Evolutionary conservation across 192 early-diverging fungal species (phyloP), one percentile per base, ranked within the genome.

Genomic region (Coemansia asiatica): DNA sequence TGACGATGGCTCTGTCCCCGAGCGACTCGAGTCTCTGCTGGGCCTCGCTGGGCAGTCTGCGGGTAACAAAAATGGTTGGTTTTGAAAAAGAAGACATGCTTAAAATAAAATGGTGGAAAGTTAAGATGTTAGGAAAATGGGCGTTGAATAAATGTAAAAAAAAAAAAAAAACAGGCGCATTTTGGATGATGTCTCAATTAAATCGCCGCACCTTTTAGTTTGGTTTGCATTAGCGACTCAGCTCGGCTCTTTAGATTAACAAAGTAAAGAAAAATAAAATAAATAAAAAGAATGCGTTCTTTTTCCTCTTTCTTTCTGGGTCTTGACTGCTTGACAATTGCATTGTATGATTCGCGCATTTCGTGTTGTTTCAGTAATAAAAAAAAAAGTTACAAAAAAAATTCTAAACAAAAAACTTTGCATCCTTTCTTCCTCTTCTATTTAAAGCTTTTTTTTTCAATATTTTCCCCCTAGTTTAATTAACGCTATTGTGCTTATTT

Each of bases 61-160:
- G 68, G 8, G 87, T 88, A 31, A 88, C 80, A 48, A 85, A 48
- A 18, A 88, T 57, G 15, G 76, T 47, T 10, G 79, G 79, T 6
- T n/a, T 57, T 10, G 6, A 9, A 8, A 4, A 23, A 28, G 63
- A 28, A 9, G 58, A 54, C 59, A 67, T 67, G 28, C 44, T 50
- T n/a, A 18, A 15, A 56, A 36, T 36, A 36, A 36, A 36, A 36
- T 10, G 8, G 35, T 10, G 13, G 35, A 36, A 10, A 12, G 35
- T 23, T 15, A n/a, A n/a, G n/a, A n/a, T 59, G 22, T 19, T 22
- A 19, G 6, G 7, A 8, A 6, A 21, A 6, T n/a, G 19, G 21
- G 4, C 7, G 19, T 6, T 12, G 16, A 29, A 12, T 56, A 16
- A 33, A 33, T 29, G 31, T 10, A 33, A 35, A 27, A 50, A 38